Percentiles rank a stretch among this genome's conserved stretches.
Conservation (phyloP, 371 early-diverging fungal species). For the Basidiobolus heterosporus region DNA sequence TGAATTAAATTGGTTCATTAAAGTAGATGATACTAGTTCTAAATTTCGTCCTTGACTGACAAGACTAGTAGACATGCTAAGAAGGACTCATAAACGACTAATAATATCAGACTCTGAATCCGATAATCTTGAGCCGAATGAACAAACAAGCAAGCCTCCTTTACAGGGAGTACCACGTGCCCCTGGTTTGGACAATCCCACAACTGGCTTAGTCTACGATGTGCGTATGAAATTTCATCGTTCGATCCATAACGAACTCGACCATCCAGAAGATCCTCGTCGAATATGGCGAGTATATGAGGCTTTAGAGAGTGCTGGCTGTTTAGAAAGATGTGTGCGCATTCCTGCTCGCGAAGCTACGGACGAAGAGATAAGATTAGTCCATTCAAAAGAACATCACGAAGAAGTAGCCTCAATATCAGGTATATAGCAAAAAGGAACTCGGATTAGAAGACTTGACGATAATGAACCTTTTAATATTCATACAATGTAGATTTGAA, state of each 20-base stretch:
- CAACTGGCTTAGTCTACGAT: conserved; percentile 12
- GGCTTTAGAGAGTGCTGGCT: conserved; percentile 24
- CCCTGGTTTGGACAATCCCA: neutral
- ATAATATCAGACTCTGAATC: too few relatives aligned
- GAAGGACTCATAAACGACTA: too few relatives aligned
- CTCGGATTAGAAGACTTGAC: neutral
- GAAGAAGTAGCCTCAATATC: conserved; percentile 15
- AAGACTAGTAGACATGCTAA: too few relatives aligned
- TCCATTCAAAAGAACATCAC: conserved; percentile 35
- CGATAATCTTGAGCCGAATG: too few relatives aligned
- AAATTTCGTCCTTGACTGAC: too few relatives aligned
- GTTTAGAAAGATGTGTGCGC: conserved; percentile 26
- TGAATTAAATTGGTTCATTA: too few relatives aligned
- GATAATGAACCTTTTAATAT: neutral
- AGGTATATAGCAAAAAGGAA: conserved; percentile 10
- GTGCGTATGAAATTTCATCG: conserved; percentile 7
- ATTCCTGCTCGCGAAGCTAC: conserved; percentile 31
- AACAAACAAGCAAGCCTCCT: too few relatives aligned
- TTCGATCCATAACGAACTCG: conserved; percentile 18
- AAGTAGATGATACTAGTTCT: too few relatives aligned
- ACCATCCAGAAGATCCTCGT: conserved; percentile 57
- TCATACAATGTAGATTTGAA: neutral
- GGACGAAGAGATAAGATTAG: conserved; percentile 29
- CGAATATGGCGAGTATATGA: conserved; percentile 46
- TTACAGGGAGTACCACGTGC: too few relatives aligned